phyloP scores from a whole-genome alignment of 495 filamentous ascomycete genomes.

The Chaetomium tenue region DNA sequence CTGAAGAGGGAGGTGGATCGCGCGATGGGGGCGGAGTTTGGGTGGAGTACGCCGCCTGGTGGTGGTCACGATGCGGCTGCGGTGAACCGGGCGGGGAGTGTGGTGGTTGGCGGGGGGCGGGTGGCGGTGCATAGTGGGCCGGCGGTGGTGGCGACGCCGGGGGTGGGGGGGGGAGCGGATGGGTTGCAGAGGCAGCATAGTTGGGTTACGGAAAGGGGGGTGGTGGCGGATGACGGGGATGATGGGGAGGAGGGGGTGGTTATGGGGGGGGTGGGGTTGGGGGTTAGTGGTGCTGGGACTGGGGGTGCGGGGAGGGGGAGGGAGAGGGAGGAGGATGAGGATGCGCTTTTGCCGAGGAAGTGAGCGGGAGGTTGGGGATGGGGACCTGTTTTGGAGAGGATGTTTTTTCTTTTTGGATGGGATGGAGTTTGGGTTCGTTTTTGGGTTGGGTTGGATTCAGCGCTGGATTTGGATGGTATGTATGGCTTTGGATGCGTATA shows the following conservation, averaged over 20 bases:
- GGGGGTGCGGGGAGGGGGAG: conserved; percentile 11
- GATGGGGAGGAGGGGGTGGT: conserved; percentile 15
- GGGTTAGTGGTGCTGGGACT: conserved; percentile 19
- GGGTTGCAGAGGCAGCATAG: conserved; percentile 25
- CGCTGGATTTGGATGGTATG: background rate
- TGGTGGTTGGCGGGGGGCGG: conserved; percentile 27
- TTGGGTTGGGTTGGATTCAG: background rate
- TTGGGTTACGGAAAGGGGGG: conserved; percentile 28
- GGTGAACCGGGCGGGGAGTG: conserved; percentile 25
- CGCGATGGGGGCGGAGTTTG: conserved; percentile 42
- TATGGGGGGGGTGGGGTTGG: conserved; percentile 20
- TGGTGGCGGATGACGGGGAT: conserved; percentile 18
- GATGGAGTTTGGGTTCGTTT: conserved; percentile 8
- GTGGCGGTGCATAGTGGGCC: conserved; percentile 14
- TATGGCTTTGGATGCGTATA: background rate
- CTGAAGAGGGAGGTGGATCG: conserved; percentile 37
- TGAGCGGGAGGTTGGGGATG: background rate
- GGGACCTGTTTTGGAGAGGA: background rate
- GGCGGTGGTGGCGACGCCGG: background rate
- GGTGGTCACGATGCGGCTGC: background rate
- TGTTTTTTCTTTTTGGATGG: background rate
- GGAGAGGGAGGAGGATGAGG: conserved; percentile 11
- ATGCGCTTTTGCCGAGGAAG: conserved; percentile 8
- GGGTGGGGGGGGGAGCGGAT: conserved; percentile 6
- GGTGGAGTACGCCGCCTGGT: conserved; percentile 30